phyloP scores from a whole-genome alignment of 176 grass and related monocot species.

The Hordeum vulgare region DNA sequence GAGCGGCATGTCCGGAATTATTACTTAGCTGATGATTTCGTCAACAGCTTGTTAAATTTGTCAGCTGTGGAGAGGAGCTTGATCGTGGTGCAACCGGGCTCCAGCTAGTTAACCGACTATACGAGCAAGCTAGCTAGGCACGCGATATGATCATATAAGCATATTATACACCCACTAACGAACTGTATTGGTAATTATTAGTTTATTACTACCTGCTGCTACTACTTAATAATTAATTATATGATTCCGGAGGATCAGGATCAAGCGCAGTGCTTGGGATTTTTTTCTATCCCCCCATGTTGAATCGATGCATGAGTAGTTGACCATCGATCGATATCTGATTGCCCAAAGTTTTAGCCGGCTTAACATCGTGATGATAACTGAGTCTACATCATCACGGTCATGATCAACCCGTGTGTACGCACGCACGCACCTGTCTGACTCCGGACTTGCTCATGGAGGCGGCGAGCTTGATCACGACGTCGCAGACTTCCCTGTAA shows the following conservation, averaged over 20 bases:
- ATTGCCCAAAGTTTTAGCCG: too few relatives aligned
- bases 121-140: not conserved
- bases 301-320: not conserved
- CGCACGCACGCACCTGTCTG: constrained; percentile 38
- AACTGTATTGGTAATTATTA: too few relatives aligned
- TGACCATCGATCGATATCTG: too few relatives aligned
- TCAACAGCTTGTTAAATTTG: not conserved
- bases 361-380: too few relatives aligned
- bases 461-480: constrained; percentile 50
- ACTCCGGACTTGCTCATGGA: constrained; percentile 60
- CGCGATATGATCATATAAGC: not conserved
- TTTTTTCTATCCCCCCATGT: not conserved
- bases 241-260: not conserved
- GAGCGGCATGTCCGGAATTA: not conserved
- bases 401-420: not conserved
- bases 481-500: constrained; percentile 62
- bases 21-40: not conserved
- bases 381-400: not conserved
- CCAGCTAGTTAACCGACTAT: not conserved
- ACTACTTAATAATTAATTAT: too few relatives aligned
- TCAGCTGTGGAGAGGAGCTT: too few relatives aligned
- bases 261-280: not conserved
- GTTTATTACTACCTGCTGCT: not conserved
- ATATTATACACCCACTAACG: not conserved
- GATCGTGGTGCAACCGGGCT: too few relatives aligned